phyloP scores from a whole-genome alignment of 805 yeast species.

The Candida succiphila region DNA sequence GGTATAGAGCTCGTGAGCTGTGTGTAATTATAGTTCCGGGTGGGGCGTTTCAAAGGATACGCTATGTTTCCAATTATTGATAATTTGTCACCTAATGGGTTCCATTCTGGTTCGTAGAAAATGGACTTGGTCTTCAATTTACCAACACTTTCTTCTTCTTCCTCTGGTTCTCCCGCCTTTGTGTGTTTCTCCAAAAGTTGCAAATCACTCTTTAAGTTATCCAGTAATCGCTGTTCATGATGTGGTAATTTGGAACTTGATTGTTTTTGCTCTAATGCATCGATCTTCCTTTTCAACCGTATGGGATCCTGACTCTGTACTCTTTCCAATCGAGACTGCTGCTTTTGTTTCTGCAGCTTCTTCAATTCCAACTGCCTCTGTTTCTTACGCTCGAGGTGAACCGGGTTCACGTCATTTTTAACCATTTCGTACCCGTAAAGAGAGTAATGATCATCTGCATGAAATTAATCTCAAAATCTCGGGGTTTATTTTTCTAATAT shows the following conservation, averaged over 20 bases:
- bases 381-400: constrained; percentile 10
- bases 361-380: constrained; percentile 16
- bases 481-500: too few species aligned
- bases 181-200: constrained; percentile 16
- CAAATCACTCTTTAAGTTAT: constrained; percentile 29
- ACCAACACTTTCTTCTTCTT: constrained; percentile 10
- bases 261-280: constrained; percentile 16
- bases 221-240: constrained; percentile 23
- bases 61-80: constrained; percentile 24
- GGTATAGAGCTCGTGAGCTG: too few species aligned
- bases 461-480: too few species aligned
- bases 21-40: too few species aligned
- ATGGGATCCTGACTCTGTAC: constrained; percentile 15
- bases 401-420: constrained; percentile 12
- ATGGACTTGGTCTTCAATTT: constrained; percentile 39
- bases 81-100: constrained; percentile 49
- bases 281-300: constrained; percentile 10
- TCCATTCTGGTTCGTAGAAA: constrained; percentile 59
- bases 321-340: constrained; percentile 12
- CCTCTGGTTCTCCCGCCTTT: constrained; percentile 5
- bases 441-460: too few species aligned
- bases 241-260: constrained; percentile 17
- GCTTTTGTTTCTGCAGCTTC: constrained; percentile 13
- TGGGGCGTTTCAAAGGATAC: constrained; percentile 15
- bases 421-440: too few species aligned